These are phyloP conservation scores for Tetrapisispora iriomotensis DNA, from an alignment of 805 yeast species.

Conservation along the genomic window DNA sequence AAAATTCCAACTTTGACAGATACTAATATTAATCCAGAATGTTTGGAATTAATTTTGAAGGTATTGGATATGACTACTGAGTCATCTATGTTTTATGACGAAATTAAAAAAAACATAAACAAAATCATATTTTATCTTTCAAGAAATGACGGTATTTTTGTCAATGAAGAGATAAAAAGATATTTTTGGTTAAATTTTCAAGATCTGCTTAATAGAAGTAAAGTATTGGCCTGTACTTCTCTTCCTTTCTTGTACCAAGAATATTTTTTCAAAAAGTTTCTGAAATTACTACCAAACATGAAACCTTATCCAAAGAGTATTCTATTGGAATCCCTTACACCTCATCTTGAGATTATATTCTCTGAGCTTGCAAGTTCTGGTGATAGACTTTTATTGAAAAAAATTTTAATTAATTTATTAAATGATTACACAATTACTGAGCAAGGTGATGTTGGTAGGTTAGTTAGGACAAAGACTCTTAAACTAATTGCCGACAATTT, in stretches of 20 bases:
- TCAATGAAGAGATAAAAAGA: background rate
- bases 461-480: conserved; percentile 44
- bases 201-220: conserved; percentile 10
- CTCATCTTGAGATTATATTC: background rate
- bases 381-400: background rate
- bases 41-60: background rate
- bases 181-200: conserved; percentile 11
- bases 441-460: conserved; percentile 89
- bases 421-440: conserved; percentile 71
- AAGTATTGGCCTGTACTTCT: conserved; percentile 11
- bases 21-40: background rate
- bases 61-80: conserved; percentile 12
- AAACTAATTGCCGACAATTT: conserved; percentile 7
- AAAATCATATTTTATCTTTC: conserved; percentile 1
- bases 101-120: conserved; percentile 1
- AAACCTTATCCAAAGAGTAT: background rate
- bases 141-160: background rate
- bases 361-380: background rate
- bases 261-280: conserved; percentile 6
- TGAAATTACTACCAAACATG: background rate
- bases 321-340: background rate
- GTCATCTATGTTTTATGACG: conserved; percentile 8
- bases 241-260: conserved; percentile 10
- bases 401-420: conserved; percentile 29
- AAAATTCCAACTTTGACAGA: conserved; percentile 10